Evolutionary conservation across 495 filamentous ascomycete species (phyloP).

Genomic region (Penicillium pancosmium): DNA sequence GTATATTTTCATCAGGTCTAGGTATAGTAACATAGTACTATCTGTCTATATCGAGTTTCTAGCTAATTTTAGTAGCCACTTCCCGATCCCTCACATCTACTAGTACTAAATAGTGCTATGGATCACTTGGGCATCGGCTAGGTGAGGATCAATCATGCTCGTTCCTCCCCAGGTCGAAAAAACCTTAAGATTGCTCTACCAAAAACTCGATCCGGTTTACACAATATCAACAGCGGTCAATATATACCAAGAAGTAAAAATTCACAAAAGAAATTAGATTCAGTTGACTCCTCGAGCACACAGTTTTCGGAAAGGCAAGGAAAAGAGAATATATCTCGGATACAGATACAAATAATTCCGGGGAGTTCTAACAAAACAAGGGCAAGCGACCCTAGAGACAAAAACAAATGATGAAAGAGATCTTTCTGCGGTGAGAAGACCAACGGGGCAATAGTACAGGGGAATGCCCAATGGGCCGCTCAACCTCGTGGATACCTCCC

Average conservation of each 20-base stretch:
- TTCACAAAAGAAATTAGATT: slow-evolving; percentile 50
- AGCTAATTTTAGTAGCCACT: too few species aligned
- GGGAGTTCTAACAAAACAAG: slow-evolving; percentile 51
- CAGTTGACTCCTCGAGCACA: slow-evolving; percentile 42
- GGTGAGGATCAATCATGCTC: too few species aligned
- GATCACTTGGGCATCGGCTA: too few species aligned
- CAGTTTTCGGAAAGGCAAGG: slow-evolving; percentile 45
- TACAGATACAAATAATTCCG: slow-evolving; percentile 54
- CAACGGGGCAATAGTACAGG: slow-evolving; percentile 32
- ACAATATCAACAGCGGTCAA: background rate
- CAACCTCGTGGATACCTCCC: slow-evolving; percentile 35
- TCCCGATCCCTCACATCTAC: too few species aligned
- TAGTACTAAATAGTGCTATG: too few species aligned
- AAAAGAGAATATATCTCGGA: slow-evolving; percentile 49
- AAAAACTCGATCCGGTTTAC: too few species aligned
- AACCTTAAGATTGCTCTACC: too few species aligned
- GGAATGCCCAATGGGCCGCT: slow-evolving; percentile 34
- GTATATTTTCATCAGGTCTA: too few species aligned
- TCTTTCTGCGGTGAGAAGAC: slow-evolving; percentile 24
- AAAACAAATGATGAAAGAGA: slow-evolving; percentile 34
- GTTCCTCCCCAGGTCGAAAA: too few species aligned
- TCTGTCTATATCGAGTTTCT: too few species aligned
- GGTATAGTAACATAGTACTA: too few species aligned
- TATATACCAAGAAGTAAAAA: background rate
- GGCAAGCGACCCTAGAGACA: slow-evolving; percentile 38